phyloP scores from a whole-genome alignment of 768 basidiomycete species.

The Boletus fagicola region DNA sequence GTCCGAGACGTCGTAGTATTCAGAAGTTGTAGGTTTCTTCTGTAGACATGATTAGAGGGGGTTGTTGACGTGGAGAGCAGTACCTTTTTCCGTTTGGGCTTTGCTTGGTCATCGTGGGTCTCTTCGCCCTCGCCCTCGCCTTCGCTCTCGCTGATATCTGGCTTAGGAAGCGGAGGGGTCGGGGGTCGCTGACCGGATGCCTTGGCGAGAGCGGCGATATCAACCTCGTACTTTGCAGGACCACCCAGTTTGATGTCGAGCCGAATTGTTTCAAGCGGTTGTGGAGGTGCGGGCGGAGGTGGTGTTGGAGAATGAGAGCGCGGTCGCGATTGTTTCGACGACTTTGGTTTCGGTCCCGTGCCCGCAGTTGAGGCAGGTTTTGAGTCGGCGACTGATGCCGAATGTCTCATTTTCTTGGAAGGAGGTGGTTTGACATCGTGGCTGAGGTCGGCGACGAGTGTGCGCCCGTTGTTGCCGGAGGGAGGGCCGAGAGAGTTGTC shows the following conservation, averaged over 20 bases:
- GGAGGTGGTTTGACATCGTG: conserved; percentile 30
- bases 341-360: conserved; percentile 51
- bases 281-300: conserved; percentile 45
- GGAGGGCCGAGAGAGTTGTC: conserved; percentile 27
- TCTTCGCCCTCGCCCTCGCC: conserved; percentile 57
- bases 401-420: conserved; percentile 29
- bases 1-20: conserved; percentile 89
- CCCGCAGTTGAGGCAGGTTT: conserved; percentile 32
- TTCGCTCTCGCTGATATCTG: conserved; percentile 57
- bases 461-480: conserved; percentile 15
- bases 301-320: conserved; percentile 60
- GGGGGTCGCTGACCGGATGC: conserved; percentile 62
- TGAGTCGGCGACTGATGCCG: conserved; percentile 24
- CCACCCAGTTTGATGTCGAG: conserved; percentile 71
- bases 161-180: conserved; percentile 50
- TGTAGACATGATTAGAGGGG: conserved; percentile 20
- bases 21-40: conserved; percentile 55
- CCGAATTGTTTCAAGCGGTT: conserved; percentile 59
- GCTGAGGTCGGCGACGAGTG: conserved; percentile 14
- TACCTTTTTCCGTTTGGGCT: conserved; percentile 41
- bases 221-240: conserved; percentile 71
- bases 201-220: conserved; percentile 56
- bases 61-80: conserved; percentile 9
- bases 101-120: conserved; percentile 33
- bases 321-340: conserved; percentile 41